A percentile compares a stretch with the other conserved stretches of the same genome.
Evolutionary conservation across 2,329 filamentous ascomycete species (phyloP).

Genomic region (Fusarium equiseti): DNA sequence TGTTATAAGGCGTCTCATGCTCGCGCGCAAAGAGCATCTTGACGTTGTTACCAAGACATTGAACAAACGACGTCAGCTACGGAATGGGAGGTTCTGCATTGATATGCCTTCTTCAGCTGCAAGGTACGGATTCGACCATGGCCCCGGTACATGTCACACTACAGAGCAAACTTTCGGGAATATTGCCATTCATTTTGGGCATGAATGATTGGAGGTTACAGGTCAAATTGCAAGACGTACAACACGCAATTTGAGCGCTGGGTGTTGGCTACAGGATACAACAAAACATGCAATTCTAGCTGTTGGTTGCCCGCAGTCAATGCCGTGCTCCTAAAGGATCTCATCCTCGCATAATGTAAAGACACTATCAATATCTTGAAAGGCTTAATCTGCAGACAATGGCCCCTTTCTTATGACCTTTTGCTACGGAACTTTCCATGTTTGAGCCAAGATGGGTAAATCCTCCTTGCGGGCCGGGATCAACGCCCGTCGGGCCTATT

Average conservation of each 20-base stretch:
- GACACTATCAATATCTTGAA: background rate
- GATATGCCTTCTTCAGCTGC: conserved; percentile 9
- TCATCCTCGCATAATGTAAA: background rate
- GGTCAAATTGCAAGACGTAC: background rate
- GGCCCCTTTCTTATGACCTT: background rate
- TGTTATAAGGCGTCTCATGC: conserved; percentile 27
- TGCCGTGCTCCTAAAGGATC: background rate
- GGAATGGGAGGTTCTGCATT: background rate
- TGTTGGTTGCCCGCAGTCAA: background rate
- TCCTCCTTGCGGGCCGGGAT: conserved; percentile 8
- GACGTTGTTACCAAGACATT: background rate
- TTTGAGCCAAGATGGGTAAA: conserved; percentile 2
- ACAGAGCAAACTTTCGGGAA: background rate
- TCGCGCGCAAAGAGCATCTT: conserved; percentile 19
- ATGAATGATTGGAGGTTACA: background rate
- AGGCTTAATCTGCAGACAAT: background rate
- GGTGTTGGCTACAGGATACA: background rate
- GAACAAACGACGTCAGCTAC: background rate
- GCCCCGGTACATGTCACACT: background rate
- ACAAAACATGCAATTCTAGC: background rate
- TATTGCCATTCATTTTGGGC: background rate
- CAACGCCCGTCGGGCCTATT: background rate
- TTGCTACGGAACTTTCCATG: background rate
- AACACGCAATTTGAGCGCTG: background rate
- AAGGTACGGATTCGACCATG: background rate